phyloP scores from a whole-genome alignment of 2,329 filamentous ascomycete genomes.

The Nothophaeocryptopus gaeumannii region DNA sequence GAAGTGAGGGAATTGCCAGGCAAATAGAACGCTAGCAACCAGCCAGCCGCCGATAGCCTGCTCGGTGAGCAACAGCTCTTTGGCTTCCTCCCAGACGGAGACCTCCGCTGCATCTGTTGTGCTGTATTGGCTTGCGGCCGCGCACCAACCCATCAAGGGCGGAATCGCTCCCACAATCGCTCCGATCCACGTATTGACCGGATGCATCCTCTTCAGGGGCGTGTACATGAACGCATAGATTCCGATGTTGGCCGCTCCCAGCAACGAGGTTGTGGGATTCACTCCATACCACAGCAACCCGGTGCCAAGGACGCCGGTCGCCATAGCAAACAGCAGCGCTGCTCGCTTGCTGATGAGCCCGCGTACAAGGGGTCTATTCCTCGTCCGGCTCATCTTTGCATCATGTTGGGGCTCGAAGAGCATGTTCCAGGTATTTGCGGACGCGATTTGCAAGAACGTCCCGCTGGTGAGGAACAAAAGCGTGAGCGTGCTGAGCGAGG shows the following conservation, averaged over 20 bases:
- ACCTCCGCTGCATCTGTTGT: slow-evolving; percentile 30
- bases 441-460: slow-evolving; percentile 83
- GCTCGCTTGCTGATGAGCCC: slow-evolving; percentile 68
- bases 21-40: slow-evolving; percentile 76
- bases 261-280: slow-evolving; percentile 85
- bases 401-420: slow-evolving; percentile 89
- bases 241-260: slow-evolving; percentile 79
- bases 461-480: slow-evolving; percentile 84
- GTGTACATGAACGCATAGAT: slow-evolving; percentile 93
- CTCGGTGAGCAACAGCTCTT: slow-evolving; percentile 36
- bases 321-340: slow-evolving; percentile 75
- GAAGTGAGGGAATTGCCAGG: slow-evolving; percentile 98
- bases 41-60: slow-evolving; percentile 73
- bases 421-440: slow-evolving; percentile 96
- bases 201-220: slow-evolving; percentile 81
- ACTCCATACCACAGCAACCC: slow-evolving; percentile 81
- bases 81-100: slow-evolving; percentile 30
- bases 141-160: slow-evolving; percentile 96
- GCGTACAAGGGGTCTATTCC: slow-evolving; percentile 83
- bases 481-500: slow-evolving; percentile 85
- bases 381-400: slow-evolving; percentile 87
- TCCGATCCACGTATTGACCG: slow-evolving; percentile 91
- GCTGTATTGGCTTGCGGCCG: slow-evolving; percentile 84
- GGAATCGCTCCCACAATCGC: slow-evolving; percentile 91
- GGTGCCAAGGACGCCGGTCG: slow-evolving; percentile 67